Evolutionary conservation across 306 rosid genomes (phyloP).

Genomic region (Notholithocarpus densiflorus): DNA sequence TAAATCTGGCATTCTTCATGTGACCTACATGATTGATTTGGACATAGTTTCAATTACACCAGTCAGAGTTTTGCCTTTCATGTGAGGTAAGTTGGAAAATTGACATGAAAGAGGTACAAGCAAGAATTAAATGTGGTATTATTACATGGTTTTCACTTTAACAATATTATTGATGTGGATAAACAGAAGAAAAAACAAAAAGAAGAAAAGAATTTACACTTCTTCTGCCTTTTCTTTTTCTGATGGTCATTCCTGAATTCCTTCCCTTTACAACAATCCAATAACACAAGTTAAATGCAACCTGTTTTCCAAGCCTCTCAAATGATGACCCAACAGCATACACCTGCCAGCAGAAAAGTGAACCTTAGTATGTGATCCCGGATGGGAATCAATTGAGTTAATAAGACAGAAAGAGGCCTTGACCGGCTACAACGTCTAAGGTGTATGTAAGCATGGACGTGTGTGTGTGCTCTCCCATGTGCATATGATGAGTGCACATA

Average conservation of each 20-base stretch:
- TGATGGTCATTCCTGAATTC: not conserved
- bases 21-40: not conserved
- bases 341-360: slow-evolving; percentile 59
- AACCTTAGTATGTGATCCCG: not conserved
- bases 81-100: slow-evolving; percentile 1
- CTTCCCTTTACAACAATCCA: slow-evolving; percentile 66
- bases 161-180: not conserved
- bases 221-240: slow-evolving; percentile 11
- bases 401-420: not conserved
- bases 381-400: not conserved
- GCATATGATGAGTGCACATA: slow-evolving; percentile 2
- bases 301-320: slow-evolving; percentile 96
- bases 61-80: not conserved
- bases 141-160: slow-evolving; percentile 25
- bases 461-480: not conserved
- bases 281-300: slow-evolving; percentile 88
- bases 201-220: slow-evolving; percentile 59
- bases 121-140: slow-evolving; percentile 16
- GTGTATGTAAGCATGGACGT: not conserved
- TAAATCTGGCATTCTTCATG: not conserved
- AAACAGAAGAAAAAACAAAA: slow-evolving; percentile 4
- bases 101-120: slow-evolving; percentile 18
- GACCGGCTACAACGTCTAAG: not conserved
- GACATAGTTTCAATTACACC: not conserved
- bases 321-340: slow-evolving; percentile 95